Evolutionary conservation across 768 basidiomycete genomes (phyloP), one percentile per base, ranked within the genome.

Genomic region (Amanita fuliginea): DNA sequence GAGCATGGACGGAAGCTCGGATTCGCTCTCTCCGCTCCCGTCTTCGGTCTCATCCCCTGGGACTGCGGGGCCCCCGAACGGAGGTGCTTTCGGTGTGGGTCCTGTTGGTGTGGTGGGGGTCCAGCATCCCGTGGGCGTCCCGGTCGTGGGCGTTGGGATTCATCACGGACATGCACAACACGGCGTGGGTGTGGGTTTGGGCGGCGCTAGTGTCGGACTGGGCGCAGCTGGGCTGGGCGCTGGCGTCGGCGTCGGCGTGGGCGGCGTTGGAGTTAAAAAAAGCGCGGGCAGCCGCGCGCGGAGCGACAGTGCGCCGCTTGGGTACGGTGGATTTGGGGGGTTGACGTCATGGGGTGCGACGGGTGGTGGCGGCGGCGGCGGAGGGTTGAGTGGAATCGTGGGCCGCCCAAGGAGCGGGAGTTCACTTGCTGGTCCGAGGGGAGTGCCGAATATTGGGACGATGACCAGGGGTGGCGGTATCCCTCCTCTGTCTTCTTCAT

Each of bases 231-330:
- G 53, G 19, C 35, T 59, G 14, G 58, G 46, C 18, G 47, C 62
- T 52, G n/a, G n/a, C n/a, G n/a, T n/a, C 5, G 53, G 52, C 10
- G 63, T 60, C 42, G 48, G 56, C 16, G 46, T 54, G 22, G 51
- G 26, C 7, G 43, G 43, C 19, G 21, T 45, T 28, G 21, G 34
- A 14, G 39, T 65, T 52, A 72, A 73, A 63, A 72, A 71, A 60
- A 10, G 21, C 19, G 26, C 24, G 28, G 59, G 68, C 42, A 69
- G 72, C 46, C 70, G 82, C n/a, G 81, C 81, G 28, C 64, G 82
- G 57, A 83, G 81, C 57, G 82, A 85, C 57, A 78, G 76, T 28
- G 78, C 83, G 14, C 83, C 83, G 34, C 62, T 85, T 30, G 81
- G 81, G 37, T 80, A 80, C 57, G 73, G 32, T 13, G 32, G 62